Evolutionary conservation across 495 filamentous ascomycete species (phyloP).

Genomic region (Aspergillus campestris): DNA sequence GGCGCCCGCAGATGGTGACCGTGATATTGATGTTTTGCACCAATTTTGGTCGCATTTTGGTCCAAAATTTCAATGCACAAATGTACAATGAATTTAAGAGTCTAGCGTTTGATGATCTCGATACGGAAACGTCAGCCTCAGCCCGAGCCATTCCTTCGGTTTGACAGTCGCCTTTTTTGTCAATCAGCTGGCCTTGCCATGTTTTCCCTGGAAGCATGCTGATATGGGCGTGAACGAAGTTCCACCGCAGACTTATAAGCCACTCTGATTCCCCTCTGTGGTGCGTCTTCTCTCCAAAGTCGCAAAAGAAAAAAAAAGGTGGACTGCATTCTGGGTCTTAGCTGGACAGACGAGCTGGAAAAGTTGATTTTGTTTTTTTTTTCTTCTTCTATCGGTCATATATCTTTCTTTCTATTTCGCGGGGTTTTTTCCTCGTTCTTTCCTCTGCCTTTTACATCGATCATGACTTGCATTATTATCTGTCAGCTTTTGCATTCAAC

Average conservation of each 20-base stretch:
- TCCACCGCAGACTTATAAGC: no score
- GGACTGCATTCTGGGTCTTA: conserved; percentile 31
- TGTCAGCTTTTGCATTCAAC: conserved; percentile 18
- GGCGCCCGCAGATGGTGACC: conserved; percentile 21
- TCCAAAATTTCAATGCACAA: conserved; percentile 62
- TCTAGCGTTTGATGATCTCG: conserved; percentile 58
- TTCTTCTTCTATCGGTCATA: conserved; percentile 3
- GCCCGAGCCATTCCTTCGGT: conserved; percentile 49
- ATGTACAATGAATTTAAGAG: conserved; percentile 77
- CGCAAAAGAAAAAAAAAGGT: conserved; percentile 49
- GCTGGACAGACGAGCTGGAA: conserved; percentile 36
- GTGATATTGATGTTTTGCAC: conserved; percentile 61
- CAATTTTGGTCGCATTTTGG: conserved; percentile 73
- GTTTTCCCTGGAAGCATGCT: conserved; percentile 35
- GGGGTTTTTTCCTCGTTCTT: conserved; percentile 8
- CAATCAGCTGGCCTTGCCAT: conserved; percentile 36
- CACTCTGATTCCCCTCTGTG: no score
- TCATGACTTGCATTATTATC: conserved; percentile 21
- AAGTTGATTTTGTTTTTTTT: conserved; percentile 11
- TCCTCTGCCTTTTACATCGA: conserved; percentile 6
- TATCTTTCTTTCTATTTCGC: neutral
- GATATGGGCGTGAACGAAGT: no score
- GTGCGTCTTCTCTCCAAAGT: conserved; percentile 41
- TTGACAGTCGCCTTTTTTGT: conserved; percentile 47
- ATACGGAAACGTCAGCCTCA: conserved; percentile 37